Percentiles rank a stretch among this genome's conserved stretches.
Evolutionary conservation across 306 rosid genomes (phyloP).

Genomic region (Calophaca sinica): DNA sequence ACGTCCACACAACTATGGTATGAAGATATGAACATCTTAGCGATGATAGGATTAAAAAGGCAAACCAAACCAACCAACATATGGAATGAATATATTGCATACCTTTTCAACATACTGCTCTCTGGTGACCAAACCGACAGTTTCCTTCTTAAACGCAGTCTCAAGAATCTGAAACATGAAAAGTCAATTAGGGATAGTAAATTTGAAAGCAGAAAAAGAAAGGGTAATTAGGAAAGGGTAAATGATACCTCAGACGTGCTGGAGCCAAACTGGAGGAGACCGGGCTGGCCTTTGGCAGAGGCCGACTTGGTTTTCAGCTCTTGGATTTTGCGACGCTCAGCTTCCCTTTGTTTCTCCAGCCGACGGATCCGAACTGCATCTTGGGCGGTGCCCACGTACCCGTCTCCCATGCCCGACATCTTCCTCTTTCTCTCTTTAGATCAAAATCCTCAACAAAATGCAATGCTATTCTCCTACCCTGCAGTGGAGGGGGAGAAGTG

Average conservation of each 20-base stretch:
- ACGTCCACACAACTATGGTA: neutral
- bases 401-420: conserved; percentile 99
- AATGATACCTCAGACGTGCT: conserved; percentile 81
- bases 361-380: conserved; percentile 94
- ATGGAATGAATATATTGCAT: neutral
- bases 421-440: neutral
- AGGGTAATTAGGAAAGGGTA: neutral
- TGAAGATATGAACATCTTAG: neutral
- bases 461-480: neutral
- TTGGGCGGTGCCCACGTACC: conserved; percentile 98
- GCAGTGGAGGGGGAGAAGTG: neutral
- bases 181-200: neutral
- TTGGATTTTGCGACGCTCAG: conserved; percentile 93
- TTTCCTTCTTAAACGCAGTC: conserved; percentile 97
- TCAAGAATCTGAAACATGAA: conserved; percentile 79
- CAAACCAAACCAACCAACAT: neutral
- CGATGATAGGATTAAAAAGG: neutral
- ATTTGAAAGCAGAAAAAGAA: neutral
- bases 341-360: conserved; percentile 97
- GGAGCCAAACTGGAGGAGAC: conserved; percentile 98
- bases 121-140: conserved; percentile 93
- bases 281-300: conserved; percentile 77
- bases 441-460: neutral
- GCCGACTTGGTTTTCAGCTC: conserved; percentile 94
- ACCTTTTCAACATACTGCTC: conserved; percentile 98